Evolutionary conservation across 352 stramenopile species (phyloP), one percentile per base, ranked within the genome.

Genomic region (Sclerospora graminicola): DNA sequence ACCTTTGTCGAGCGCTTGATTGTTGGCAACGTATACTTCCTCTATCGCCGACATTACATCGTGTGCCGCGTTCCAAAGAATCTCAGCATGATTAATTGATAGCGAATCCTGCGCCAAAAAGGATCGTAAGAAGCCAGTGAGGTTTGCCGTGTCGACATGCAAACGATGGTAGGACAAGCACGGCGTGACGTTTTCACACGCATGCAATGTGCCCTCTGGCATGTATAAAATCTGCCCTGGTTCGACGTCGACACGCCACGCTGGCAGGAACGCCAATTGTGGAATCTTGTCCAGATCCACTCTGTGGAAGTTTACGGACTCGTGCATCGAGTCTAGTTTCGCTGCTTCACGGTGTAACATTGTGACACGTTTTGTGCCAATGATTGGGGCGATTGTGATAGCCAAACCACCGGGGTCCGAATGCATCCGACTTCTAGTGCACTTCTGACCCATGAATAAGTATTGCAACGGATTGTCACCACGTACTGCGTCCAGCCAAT

Each of bases 141-240:
- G 59, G 57, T 97, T 97, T n/a, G 95, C 68, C 4, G 67, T 61
- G 57, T 97, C 90, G 21, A 96, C 81, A 57, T 97, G 89, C 65
- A 97, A 96, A 42, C 89, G 79, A 45, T 88, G 86, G 63, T 97
- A 97, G n/a, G 84, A 96, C 33, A 97, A 63, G 42, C 88, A 97
- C 23, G 87, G 78, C n/a, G 83, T 95, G 15, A 95, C 57, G 63
- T 97, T 97, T 31, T 93, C 80, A 34, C 73, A 86, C 41, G 92
- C 79, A 55, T 97, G 90, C 45, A 95, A 85, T 8, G 90, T 97
- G 20, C 86, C 84, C 39, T 96, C 75, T 10, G 90, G 90, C 82
- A 97, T 94, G 56, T 94, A 80, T 32, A 97, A 60, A 54, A 97
- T 95, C 74, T 97, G 87, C 2, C 89, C 90, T 15, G 89, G 90